phyloP scores from a whole-genome alignment of 768 basidiomycete species.

The Ramaria rubella region DNA sequence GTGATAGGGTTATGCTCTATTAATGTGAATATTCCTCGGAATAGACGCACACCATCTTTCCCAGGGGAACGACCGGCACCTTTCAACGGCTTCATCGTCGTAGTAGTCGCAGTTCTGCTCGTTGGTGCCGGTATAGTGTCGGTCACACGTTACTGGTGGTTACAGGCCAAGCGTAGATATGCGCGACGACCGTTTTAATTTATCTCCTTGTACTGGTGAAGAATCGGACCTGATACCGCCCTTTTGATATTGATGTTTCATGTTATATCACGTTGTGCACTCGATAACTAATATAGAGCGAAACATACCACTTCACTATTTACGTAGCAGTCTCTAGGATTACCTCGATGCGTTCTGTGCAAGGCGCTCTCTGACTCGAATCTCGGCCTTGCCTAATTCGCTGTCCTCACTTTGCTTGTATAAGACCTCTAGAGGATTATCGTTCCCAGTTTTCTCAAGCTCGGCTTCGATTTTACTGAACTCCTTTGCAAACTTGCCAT shows the following conservation, averaged over 20 bases:
- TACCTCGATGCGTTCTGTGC: conserved; percentile 17
- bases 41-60: conserved; percentile 40
- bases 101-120: conserved; percentile 40
- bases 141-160: conserved; percentile 61
- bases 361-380: conserved; percentile 46
- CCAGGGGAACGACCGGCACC: conserved; percentile 31
- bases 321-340: conserved; percentile 37
- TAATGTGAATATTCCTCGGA: conserved; percentile 44
- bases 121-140: conserved; percentile 39
- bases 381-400: conserved; percentile 54
- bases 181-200: conserved; percentile 9
- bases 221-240: background rate
- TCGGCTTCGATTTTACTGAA: conserved; percentile 51
- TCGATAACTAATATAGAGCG: background rate
- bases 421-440: conserved; percentile 49
- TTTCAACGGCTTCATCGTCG: conserved; percentile 49
- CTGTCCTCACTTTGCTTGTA: conserved; percentile 45
- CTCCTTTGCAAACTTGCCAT: conserved; percentile 49
- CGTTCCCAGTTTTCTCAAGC: conserved; percentile 47
- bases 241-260: background rate
- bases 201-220: no score
- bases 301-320: background rate
- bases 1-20: conserved; percentile 55
- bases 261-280: background rate
- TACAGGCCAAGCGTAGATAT: conserved; percentile 39